phyloP scores from a whole-genome alignment of 345 rosid genomes.

The Cochlearia excelsa region DNA sequence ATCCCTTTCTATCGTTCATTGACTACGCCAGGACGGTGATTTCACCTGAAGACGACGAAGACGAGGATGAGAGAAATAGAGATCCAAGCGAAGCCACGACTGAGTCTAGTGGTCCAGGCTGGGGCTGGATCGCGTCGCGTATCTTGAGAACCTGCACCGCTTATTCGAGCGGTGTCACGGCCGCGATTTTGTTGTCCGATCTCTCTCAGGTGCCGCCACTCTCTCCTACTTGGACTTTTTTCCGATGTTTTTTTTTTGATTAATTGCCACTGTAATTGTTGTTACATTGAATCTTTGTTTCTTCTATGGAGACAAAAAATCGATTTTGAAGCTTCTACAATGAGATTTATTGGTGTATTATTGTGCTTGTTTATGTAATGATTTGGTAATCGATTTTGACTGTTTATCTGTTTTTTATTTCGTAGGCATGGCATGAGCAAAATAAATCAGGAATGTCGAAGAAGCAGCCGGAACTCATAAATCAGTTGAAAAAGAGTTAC shows the following conservation, averaged over 20 bases:
- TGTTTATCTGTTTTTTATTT: background rate
- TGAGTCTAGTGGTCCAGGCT: constrained; percentile 50
- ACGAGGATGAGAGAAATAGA: constrained; percentile 10
- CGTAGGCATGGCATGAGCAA: constrained; percentile 78
- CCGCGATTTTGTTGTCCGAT: constrained; percentile 82
- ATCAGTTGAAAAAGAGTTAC: constrained; percentile 61
- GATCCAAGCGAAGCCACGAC: constrained; percentile 21
- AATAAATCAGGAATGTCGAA: constrained; percentile 49
- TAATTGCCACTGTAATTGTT: background rate
- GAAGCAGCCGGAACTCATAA: constrained; percentile 64
- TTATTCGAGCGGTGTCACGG: constrained; percentile 88
- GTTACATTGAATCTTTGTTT: constrained; percentile 2
- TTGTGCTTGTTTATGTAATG: background rate
- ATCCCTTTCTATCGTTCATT: constrained; percentile 70
- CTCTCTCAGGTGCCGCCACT: constrained; percentile 60
- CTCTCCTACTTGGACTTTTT: constrained; percentile 5
- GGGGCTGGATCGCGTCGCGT: constrained; percentile 84
- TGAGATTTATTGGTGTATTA: background rate
- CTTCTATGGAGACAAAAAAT: constrained; percentile 6
- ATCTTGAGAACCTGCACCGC: constrained; percentile 71
- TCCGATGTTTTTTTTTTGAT: background rate
- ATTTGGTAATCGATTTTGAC: background rate
- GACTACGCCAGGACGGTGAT: constrained; percentile 64
- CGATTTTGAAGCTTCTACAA: constrained; percentile 1
- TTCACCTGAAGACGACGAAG: constrained; percentile 42